Evolutionary conservation across 345 rosid species (phyloP).

Genomic region (sweet orange (Citrus sinensis)): DNA sequence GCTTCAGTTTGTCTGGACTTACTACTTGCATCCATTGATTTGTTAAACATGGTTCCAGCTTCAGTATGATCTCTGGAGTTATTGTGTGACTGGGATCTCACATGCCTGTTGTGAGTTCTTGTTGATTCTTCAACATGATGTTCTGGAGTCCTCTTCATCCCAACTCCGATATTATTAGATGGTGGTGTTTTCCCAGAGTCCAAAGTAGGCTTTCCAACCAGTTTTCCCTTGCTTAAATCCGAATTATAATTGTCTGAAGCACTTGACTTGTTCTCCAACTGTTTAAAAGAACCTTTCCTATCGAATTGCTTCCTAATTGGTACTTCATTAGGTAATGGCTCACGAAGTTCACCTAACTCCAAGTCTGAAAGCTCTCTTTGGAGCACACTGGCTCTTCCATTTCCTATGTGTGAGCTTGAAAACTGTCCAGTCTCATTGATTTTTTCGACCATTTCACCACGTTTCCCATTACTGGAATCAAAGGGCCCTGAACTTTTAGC

Average conservation of each 20-base stretch:
- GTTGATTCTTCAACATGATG: conserved; percentile 44
- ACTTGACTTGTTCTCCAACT: conserved; percentile 48
- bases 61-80: conserved; percentile 44
- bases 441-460: conserved; percentile 48
- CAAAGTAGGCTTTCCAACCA: conserved; percentile 41
- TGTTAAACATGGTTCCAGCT: conserved; percentile 39
- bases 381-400: conserved; percentile 53
- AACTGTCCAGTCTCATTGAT: conserved; percentile 45
- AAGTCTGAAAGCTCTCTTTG: conserved; percentile 76
- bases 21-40: conserved; percentile 40
- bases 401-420: conserved; percentile 37
- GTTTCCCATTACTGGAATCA: conserved; percentile 45
- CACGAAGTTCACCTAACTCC: conserved; percentile 95
- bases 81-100: conserved; percentile 49
- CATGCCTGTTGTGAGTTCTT: conserved; percentile 35
- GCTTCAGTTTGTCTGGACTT: conserved; percentile 53
- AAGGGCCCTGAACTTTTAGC: conserved; percentile 42
- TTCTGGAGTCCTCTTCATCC: conserved; percentile 51
- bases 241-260: conserved; percentile 51
- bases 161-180: conserved; percentile 34
- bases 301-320: conserved; percentile 50
- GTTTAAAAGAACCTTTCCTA: conserved; percentile 59
- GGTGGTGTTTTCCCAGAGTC: conserved; percentile 56
- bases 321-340: conserved; percentile 54
- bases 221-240: conserved; percentile 55